A percentile compares a stretch with the other conserved stretches of the same genome.
Evolutionary conservation across 2,329 filamentous ascomycete genomes (phyloP).

Genomic region (Colletotrichum destructivum): DNA sequence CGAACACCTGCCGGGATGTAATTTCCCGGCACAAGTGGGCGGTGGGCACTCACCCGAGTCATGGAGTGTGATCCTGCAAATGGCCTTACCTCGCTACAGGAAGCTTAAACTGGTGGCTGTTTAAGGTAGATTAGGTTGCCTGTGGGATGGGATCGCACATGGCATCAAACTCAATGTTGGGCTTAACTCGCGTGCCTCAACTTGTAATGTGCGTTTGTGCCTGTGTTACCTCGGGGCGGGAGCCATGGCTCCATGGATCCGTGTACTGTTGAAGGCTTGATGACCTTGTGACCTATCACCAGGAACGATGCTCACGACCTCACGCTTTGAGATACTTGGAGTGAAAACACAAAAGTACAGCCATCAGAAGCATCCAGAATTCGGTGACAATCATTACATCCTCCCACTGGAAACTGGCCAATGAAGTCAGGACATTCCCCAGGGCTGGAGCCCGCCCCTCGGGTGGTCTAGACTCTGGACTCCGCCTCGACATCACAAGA

Average conservation of each 20-base stretch:
- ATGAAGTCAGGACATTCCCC: background rate
- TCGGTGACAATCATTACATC: no score
- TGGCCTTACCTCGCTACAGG: background rate
- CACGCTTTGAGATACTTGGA: background rate
- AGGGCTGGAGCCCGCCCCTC: background rate
- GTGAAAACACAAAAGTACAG: background rate
- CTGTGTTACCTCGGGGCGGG: background rate
- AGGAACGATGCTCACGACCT: background rate
- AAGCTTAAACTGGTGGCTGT: slow-evolving; percentile 7
- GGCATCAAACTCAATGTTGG: background rate
- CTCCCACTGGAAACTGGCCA: background rate
- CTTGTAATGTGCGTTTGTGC: background rate
- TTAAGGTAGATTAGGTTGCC: background rate
- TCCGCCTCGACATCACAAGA: background rate
- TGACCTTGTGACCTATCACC: rapidly evolving
- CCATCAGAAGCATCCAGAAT: no score
- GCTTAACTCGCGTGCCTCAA: background rate
- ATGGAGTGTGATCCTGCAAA: background rate
- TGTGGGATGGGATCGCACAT: background rate
- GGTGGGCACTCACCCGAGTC: background rate
- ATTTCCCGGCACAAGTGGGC: background rate
- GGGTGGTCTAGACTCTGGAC: slow-evolving; percentile 1
- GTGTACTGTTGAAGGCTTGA: background rate
- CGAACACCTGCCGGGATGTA: background rate
- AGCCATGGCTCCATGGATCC: no score